A percentile compares a stretch with the other conserved stretches of the same genome.
Evolutionary conservation across 1,284 basidiomycete genomes (phyloP).

Genomic region (Apiotrichum montevideense): DNA sequence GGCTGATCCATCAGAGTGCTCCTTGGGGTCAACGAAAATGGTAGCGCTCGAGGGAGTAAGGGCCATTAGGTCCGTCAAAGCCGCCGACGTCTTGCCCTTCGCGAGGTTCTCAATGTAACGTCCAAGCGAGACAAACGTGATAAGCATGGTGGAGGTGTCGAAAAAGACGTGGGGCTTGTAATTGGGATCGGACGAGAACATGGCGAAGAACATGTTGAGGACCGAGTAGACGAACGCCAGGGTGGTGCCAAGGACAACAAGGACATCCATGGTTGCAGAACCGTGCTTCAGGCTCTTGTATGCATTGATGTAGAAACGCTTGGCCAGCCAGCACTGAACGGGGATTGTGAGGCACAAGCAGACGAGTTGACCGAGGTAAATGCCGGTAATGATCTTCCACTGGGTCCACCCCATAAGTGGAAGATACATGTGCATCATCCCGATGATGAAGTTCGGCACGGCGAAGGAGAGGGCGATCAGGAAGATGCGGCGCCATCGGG

Average conservation of each 20-base stretch:
- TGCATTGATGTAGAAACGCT: constrained; percentile 79
- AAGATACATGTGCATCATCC: constrained; percentile 71
- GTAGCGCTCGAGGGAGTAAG: constrained; percentile 91
- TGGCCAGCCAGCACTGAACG: constrained; percentile 86
- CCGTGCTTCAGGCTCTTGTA: constrained; percentile 86
- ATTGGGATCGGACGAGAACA: constrained; percentile 54
- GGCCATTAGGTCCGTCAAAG: constrained; percentile 90
- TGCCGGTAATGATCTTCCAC: constrained; percentile 53
- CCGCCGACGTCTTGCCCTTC: constrained; percentile 94
- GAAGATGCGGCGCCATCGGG: constrained; percentile 82
- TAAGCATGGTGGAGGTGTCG: constrained; percentile 97
- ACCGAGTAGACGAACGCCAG: constrained; percentile 89
- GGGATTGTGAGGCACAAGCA: constrained; percentile 79
- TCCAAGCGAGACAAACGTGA: constrained; percentile 94
- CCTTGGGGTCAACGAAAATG: constrained; percentile 63
- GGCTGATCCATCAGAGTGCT: constrained; percentile 59
- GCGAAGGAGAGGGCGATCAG: constrained; percentile 71
- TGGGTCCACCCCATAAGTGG: constrained; percentile 46
- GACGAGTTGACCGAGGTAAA: constrained; percentile 81
- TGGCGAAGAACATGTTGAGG: constrained; percentile 61
- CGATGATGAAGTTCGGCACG: constrained; percentile 84
- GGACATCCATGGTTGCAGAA: constrained; percentile 82
- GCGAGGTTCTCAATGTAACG: constrained; percentile 94
- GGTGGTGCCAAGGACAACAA: constrained; percentile 90
- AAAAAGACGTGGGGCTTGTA: constrained; percentile 88